Conservation (phyloP, 441 rosid genomes). For the Pelargonium myrrhifolium region DNA sequence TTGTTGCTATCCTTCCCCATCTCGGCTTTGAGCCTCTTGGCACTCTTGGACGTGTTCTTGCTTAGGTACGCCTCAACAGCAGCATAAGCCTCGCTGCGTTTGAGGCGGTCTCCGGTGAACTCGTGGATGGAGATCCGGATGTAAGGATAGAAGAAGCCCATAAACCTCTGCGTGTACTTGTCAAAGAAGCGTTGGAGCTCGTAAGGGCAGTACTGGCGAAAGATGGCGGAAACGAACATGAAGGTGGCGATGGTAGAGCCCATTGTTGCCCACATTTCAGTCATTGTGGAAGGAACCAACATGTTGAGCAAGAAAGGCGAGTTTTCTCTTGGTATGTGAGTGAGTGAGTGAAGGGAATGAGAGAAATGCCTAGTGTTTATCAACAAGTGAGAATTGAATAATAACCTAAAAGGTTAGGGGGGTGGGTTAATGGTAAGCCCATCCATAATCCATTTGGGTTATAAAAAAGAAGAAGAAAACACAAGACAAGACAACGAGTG, state of each 20-base stretch:
- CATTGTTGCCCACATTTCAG: constrained; percentile 16
- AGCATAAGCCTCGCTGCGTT: constrained; percentile 20
- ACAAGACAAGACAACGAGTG: background rate
- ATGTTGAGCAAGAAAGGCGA: background rate
- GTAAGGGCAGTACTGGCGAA: constrained; percentile 24
- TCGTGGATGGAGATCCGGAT: constrained; percentile 28
- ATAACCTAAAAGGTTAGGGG: background rate
- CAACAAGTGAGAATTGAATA: background rate
- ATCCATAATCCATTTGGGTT: too few species aligned
- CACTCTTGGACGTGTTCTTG: constrained; percentile 18
- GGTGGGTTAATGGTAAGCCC: background rate
- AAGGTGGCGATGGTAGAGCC: constrained; percentile 27
- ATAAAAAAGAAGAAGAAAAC: background rate
- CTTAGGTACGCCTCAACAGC: constrained; percentile 30
- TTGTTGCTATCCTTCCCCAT: constrained; percentile 18
- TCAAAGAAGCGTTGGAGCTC: constrained; percentile 14
- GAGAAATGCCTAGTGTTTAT: background rate
- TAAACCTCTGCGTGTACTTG: constrained; percentile 13
- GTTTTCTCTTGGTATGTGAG: background rate
- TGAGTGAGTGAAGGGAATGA: background rate
- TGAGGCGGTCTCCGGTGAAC: constrained; percentile 18
- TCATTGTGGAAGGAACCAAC: background rate
- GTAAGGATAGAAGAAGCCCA: constrained; percentile 22
- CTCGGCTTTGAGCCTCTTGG: constrained; percentile 31
- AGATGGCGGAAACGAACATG: constrained; percentile 25